These are phyloP conservation scores for Laburnicola sp. DNA, from an alignment of 2,329 filamentous ascomycete species.

Conservation along the genomic window DNA sequence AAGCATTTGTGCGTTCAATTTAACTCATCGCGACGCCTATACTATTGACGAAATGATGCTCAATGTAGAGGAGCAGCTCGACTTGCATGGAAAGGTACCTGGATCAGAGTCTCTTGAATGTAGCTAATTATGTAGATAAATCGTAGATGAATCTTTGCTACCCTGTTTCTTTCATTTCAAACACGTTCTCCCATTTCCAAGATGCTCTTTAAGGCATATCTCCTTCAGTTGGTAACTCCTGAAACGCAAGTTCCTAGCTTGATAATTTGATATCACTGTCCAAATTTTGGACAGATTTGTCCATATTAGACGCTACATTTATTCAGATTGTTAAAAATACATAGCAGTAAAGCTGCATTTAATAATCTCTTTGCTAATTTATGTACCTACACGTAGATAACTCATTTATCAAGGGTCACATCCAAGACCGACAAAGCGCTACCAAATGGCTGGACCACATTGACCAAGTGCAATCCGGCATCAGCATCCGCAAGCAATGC, in stretches of 20 bases:
- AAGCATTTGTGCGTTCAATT: conserved; percentile 6
- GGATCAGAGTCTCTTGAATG: neutral
- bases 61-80: conserved; percentile 4
- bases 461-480: neutral
- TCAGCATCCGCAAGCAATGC: conserved; percentile 1
- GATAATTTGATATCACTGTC: conserved; percentile 3
- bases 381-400: conserved; percentile 4
- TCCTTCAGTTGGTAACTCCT: conserved; percentile 3
- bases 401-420: conserved; percentile 7
- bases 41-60: conserved; percentile 4
- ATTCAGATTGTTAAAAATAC: conserved; percentile 5
- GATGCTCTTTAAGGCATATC: conserved; percentile 3
- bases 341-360: conserved; percentile 4
- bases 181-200: conserved; percentile 4
- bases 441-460: conserved; percentile 6
- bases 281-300: conserved; percentile 2
- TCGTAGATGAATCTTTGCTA: neutral
- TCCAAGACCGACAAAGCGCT: conserved; percentile 13
- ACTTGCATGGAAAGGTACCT: neutral
- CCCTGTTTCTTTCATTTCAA: conserved; percentile 1
- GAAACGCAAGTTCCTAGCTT: conserved; percentile 5
- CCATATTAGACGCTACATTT: conserved; percentile 3
- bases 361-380: conserved; percentile 3
- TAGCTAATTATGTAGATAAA: conserved; percentile 2
- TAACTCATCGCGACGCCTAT: conserved; percentile 3